These are phyloP conservation scores for Aspergillus sp. DNA, from an alignment of 2,329 filamentous ascomycete species.

Conservation along the genomic window DNA sequence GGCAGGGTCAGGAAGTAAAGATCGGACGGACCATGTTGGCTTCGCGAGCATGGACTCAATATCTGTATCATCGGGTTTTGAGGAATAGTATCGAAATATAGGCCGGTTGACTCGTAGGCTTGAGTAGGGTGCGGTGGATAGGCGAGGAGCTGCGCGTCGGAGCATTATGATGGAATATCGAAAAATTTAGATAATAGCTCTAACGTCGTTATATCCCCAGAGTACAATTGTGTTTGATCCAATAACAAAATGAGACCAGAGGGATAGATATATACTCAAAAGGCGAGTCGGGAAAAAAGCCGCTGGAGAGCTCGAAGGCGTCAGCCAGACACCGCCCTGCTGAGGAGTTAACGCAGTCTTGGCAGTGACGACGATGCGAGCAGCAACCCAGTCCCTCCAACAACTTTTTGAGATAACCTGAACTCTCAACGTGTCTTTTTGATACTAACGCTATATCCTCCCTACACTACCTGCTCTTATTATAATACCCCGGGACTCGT, in stretches of 20 bases:
- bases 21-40: slow-evolving; percentile 81
- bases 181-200: background rate
- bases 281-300: background rate
- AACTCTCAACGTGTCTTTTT: background rate
- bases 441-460: background rate
- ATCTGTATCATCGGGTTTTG: slow-evolving; percentile 23
- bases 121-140: slow-evolving; percentile 11
- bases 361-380: slow-evolving; percentile 3
- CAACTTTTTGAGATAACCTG: background rate
- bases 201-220: background rate
- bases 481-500: background rate
- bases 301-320: background rate
- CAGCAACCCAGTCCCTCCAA: background rate
- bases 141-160: slow-evolving; percentile 17
- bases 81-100: slow-evolving; percentile 25
- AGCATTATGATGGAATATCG: slow-evolving; percentile 1
- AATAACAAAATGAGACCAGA: background rate
- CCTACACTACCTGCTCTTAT: background rate
- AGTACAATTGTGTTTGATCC: background rate
- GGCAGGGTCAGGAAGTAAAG: slow-evolving; percentile 61
- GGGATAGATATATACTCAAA: background rate
- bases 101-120: background rate
- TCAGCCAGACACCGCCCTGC: background rate
- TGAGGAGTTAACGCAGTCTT: background rate
- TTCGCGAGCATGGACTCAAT: slow-evolving; percentile 58